Percentiles rank a stretch among this genome's conserved stretches.
Conservation (phyloP, 768 basidiomycete species). For the Porphyrellus cyaneotinctus region DNA sequence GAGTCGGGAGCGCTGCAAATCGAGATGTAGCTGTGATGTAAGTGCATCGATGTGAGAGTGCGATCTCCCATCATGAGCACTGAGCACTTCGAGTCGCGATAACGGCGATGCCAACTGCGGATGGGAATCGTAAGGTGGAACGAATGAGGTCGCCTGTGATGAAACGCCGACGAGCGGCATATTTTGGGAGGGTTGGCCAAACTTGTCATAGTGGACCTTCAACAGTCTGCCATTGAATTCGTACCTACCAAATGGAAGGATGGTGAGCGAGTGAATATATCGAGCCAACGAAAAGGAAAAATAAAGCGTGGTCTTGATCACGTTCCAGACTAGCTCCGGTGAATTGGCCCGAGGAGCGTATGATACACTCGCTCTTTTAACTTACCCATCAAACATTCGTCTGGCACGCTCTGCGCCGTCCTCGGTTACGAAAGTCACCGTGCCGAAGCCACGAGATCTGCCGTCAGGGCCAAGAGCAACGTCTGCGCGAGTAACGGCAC, state of each 20-base stretch:
- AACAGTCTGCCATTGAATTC: constrained; percentile 85
- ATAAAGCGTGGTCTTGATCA: background rate
- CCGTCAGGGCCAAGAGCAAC: constrained; percentile 86
- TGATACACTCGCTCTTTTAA: constrained; percentile 6
- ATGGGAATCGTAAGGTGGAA: constrained; percentile 22
- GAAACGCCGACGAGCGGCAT: constrained; percentile 23
- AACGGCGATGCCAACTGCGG: constrained; percentile 21
- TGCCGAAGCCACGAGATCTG: constrained; percentile 89
- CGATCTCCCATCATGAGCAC: constrained; percentile 20
- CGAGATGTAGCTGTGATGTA: constrained; percentile 22
- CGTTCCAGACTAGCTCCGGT: background rate
- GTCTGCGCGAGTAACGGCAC: constrained; percentile 86
- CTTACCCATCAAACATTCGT: constrained; percentile 86
- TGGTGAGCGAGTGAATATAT: constrained; percentile 7
- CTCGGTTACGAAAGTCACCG: constrained; percentile 81
- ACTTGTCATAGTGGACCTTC: constrained; percentile 92
- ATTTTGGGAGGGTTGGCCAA: constrained; percentile 40
- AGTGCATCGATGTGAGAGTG: constrained; percentile 23
- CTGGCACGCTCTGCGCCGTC: constrained; percentile 82
- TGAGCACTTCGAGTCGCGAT: constrained; percentile 23
- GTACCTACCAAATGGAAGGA: constrained; percentile 45
- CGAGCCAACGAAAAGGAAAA: background rate
- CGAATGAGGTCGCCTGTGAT: constrained; percentile 17
- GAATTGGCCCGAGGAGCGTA: background rate
- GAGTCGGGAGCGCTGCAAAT: constrained; percentile 25